These are phyloP conservation scores for Oryza punctata DNA, from an alignment of 176 grass and related monocot genomes.

Conservation along the genomic window DNA sequence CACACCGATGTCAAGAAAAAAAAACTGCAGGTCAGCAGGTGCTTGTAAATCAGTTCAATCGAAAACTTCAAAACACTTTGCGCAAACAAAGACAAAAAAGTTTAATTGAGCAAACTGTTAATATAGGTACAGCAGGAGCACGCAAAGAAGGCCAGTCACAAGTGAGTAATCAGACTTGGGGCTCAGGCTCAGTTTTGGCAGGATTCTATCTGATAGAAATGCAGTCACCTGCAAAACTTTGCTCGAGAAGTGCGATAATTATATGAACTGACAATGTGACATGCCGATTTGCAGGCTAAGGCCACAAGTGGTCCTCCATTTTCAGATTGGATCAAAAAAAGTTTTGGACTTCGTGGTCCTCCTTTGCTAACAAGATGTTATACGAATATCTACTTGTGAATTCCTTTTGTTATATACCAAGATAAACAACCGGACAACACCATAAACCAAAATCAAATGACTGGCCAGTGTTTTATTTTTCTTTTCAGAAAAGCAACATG, in stretches of 20 bases:
- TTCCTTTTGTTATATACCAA: constrained; percentile 32
- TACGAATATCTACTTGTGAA: constrained; percentile 51
- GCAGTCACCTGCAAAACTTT: neutral
- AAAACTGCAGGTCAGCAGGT: neutral
- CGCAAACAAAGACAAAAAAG: neutral
- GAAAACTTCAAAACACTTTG: constrained; percentile 19
- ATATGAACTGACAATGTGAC: constrained; percentile 31
- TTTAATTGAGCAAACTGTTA: constrained; percentile 5
- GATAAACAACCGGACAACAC: constrained; percentile 16
- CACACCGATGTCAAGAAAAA: neutral
- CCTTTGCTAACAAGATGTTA: constrained; percentile 42
- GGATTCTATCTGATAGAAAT: constrained; percentile 13
- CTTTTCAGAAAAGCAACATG: neutral
- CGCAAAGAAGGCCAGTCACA: neutral
- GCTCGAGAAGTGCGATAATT: constrained; percentile 22
- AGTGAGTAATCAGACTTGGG: neutral
- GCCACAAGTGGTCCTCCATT: constrained; percentile 49
- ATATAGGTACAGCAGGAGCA: neutral
- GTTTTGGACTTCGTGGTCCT: constrained; percentile 28
- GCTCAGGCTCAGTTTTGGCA: constrained; percentile 12
- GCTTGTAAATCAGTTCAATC: constrained; percentile 2
- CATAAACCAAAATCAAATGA: constrained; percentile 40
- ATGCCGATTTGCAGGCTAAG: constrained; percentile 42
- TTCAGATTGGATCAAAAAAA: constrained; percentile 57
- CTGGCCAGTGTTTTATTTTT: neutral